Evolutionary conservation across 2,329 filamentous ascomycete genomes (phyloP), one percentile per base, ranked within the genome.

Genomic region (Thielaviopsis cerberus): DNA sequence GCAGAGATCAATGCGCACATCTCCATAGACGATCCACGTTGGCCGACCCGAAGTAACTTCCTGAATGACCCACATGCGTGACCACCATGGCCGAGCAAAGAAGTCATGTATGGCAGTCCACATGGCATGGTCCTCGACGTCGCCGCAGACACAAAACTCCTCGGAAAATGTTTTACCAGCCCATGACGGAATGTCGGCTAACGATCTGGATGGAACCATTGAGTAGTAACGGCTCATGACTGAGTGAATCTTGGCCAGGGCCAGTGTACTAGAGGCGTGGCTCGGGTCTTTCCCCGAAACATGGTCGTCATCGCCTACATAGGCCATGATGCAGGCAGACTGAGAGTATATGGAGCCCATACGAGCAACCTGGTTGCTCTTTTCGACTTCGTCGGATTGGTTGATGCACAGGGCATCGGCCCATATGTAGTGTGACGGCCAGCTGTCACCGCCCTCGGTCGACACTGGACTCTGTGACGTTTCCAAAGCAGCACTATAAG

Each of bases 391-490:
- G 27, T 65, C 60, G 8, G 63, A 51, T 27, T 66, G 65, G 53
- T 66, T 62, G 57, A 67, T 66, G 27, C 64, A 65, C 10, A 67
- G 26, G 22, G 64, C 61, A 59, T 67, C 66, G 6, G 59, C 63
- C 66, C 65, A 67, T 37, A 67, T 48, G 15, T 58, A 57, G 23
- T 53, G 41, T 5, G 57, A 58, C 22, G 60, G 62, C 57, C 58
- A 59, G 34, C 34, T 53, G 30, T 55, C 57, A 17, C 26, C 54
- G 24, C 55, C 55, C 23, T 55, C 55, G 23, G 25, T 26, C 1
- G 41, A 51, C n/a, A 48, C 41, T 20, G 41, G 41, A 48, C 41
- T 48, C 41, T 48, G 41, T 7, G 41, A 48, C 41, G 41, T n/a
- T 10, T 48, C 41, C 10, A n/a, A 48, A 7, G n/a, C 41, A 48